Evolutionary conservation across 306 rosid species (phyloP), one percentile per base, ranked within the genome.

Genomic region (Prunus campanulata): DNA sequence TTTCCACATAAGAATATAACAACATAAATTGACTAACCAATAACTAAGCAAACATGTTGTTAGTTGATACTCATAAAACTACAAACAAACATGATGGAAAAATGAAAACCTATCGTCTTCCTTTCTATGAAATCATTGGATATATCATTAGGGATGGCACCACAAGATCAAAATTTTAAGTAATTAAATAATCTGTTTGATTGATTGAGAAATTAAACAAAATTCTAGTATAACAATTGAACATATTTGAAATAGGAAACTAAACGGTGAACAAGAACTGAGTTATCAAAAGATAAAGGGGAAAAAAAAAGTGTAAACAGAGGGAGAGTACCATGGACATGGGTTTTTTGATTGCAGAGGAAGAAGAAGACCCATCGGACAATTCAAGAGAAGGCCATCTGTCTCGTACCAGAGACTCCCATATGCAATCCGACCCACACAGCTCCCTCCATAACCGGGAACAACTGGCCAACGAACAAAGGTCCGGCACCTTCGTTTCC

Each of bases 401-500:
- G 62, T 83, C 77, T 70, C 77, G 74, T 3, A 79, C 80, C 11
- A 91, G 86, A 81, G 84, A 65, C 66, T 86, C 85, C 98, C 98
- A 94, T 39, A 94, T 55, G 54, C 63, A 85, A 30, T 90, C 90
- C 19, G 90, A 81, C 71, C 52, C 76, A 74, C 90, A 90, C 9
- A 89, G 70, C 74, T 84, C 82, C 79, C 85, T 85, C 83, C 93
- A 94, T 55, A 86, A 86, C 77, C 84, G 87, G 6, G 90, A 94
- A 78, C 94, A 90, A 78, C 90, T 79, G 48, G 87, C 86, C 88
- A 94, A 80, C 15, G 94, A 83, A 77, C 98, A 94, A 81, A 94
- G 64, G 80, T 94, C 98, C 77, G 80, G 76, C 11, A 78, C 91
- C 97, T 93, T 73, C n/a, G 32, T 32, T 48, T 81, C 82, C 72